Evolutionary conservation across 805 yeast species (phyloP).

Genomic region (Metschnikowia matae): DNA sequence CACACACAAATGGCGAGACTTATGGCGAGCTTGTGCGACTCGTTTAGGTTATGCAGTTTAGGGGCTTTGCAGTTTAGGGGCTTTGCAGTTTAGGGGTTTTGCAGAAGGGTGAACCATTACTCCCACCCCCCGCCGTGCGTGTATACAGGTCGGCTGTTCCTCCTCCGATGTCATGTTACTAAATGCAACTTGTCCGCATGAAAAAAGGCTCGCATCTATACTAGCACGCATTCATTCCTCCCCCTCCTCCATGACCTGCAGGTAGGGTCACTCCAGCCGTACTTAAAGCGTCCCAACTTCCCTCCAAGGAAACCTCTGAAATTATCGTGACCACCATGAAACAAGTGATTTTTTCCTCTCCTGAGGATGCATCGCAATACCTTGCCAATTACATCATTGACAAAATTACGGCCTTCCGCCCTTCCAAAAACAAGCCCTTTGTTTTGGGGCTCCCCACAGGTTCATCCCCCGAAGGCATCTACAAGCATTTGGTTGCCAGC

Average conservation of each 20-base stretch:
- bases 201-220: neutral
- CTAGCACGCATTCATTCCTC: neutral
- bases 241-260: neutral
- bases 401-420: slow-evolving; percentile 41
- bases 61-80: too few relatives aligned
- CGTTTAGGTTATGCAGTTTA: too few relatives aligned
- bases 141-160: neutral
- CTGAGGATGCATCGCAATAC: slow-evolving; percentile 39
- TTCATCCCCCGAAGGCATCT: slow-evolving; percentile 56
- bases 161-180: neutral
- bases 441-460: slow-evolving; percentile 61
- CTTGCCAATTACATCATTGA: slow-evolving; percentile 45
- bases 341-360: slow-evolving; percentile 26
- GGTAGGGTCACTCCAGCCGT: neutral
- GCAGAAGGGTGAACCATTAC: too few relatives aligned
- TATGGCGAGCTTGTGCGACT: too few relatives aligned
- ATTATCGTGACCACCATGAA: slow-evolving; percentile 5
- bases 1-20: too few relatives aligned
- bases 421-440: slow-evolving; percentile 44
- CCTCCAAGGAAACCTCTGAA: neutral
- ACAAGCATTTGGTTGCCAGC: slow-evolving; percentile 42
- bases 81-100: too few relatives aligned
- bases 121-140: neutral
- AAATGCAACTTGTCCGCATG: neutral
- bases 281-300: neutral